Percentiles rank a stretch among this genome's conserved stretches.
These are phyloP conservation scores for Encephalitozoon intestinalis DNA, from an alignment of 371 early-diverging fungal genomes.

Conservation along the genomic window DNA sequence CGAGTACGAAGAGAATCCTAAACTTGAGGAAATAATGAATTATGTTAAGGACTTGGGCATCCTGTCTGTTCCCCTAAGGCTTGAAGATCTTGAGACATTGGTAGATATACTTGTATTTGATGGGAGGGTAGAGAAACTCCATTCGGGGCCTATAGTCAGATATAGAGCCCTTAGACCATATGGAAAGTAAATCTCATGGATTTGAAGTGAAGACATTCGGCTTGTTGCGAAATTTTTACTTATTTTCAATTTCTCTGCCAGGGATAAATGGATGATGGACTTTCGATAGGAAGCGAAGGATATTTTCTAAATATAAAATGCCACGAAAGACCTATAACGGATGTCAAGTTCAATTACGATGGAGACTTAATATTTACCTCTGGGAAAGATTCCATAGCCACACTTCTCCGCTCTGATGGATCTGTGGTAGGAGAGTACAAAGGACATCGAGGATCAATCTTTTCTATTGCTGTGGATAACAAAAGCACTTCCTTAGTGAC, in stretches of 20 bases:
- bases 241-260: neutral
- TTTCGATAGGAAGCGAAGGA: neutral
- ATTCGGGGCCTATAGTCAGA: slow-evolving; percentile 6
- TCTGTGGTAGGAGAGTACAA: slow-evolving; percentile 85
- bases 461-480: slow-evolving; percentile 67
- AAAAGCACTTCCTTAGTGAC: slow-evolving; percentile 69
- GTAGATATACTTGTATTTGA: slow-evolving; percentile 78
- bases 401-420: slow-evolving; percentile 90
- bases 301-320: slow-evolving; percentile 15
- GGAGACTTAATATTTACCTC: slow-evolving; percentile 94
- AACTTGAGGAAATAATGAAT: slow-evolving; percentile 29
- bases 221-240: slow-evolving; percentile 1
- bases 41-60: slow-evolving; percentile 46
- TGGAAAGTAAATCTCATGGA: neutral
- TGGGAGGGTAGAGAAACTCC: slow-evolving; percentile 67
- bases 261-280: slow-evolving; percentile 9
- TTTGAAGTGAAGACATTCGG: neutral
- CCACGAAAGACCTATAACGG: slow-evolving; percentile 88
- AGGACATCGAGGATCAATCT: slow-evolving; percentile 85
- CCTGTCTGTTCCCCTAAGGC: slow-evolving; percentile 64
- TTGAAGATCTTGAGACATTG: slow-evolving; percentile 69
- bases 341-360: slow-evolving; percentile 91
- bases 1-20: slow-evolving; percentile 34
- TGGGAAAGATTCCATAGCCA: slow-evolving; percentile 80
- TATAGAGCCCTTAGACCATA: slow-evolving; percentile 12